phyloP scores from a whole-genome alignment of 78 protist species.

The Dictyostelium intermedium region DNA sequence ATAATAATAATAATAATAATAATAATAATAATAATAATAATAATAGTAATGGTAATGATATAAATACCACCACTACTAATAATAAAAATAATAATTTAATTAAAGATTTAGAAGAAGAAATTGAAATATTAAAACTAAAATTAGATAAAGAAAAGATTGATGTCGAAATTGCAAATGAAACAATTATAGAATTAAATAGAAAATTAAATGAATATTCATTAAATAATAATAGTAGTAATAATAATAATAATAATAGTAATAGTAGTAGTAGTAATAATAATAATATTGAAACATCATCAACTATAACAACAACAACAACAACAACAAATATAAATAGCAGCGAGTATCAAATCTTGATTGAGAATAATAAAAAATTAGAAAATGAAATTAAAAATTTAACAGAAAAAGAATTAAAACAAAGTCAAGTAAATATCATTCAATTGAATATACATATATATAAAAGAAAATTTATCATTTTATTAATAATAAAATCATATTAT shows the following conservation, averaged over 20 bases:
- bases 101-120: neutral
- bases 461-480: too few species aligned
- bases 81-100: neutral
- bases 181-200: conserved; percentile 7
- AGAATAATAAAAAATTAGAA: neutral
- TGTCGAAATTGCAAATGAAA: conserved; percentile 50
- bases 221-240: neutral
- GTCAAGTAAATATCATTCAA: too few species aligned
- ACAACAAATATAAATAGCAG: neutral
- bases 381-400: neutral
- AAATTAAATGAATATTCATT: neutral
- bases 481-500: too few species aligned
- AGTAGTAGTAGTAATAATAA: neutral
- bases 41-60: neutral
- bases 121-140: neutral
- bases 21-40: neutral
- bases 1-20: neutral
- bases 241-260: neutral
- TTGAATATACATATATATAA: too few species aligned
- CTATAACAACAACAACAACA: neutral
- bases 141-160: conserved; percentile 43
- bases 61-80: neutral
- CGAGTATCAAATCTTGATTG: neutral
- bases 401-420: neutral
- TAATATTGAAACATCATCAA: neutral